Evolutionary conservation across 139 green algal genomes (phyloP), one percentile per base, ranked within the genome.

Genomic region (Tetraselmis striata): DNA sequence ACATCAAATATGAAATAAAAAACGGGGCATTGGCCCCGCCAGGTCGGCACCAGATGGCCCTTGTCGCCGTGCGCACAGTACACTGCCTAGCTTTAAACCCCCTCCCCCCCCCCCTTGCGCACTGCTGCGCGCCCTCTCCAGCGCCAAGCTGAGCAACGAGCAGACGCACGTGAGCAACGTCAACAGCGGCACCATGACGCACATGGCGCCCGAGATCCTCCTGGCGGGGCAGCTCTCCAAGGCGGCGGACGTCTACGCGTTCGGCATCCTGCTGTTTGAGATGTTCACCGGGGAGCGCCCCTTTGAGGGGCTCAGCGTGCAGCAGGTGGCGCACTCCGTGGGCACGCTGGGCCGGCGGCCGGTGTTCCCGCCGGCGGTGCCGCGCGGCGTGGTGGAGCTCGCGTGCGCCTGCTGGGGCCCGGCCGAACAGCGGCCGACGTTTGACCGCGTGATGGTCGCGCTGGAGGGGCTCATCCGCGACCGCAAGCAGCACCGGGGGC

Each of bases 241-340:
- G 23, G 76, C 78, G n/a, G 81, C 79, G 22, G 87, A 90, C 45
- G 84, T 90, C 25, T 90, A 89, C 77, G 59, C 79, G 25, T 90
- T 89, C 81, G 84, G 82, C 28, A 83, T 90, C n/a, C 26, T 90
- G 30, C 90, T 93, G 86, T 95, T 85, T 84, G 90, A 95, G 84
- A 77, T 92, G 5, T 90, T 87, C 84, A 92, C 85, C 0, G 82
- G 83, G 1, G 30, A 81, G 45, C 75, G 77, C 22, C 86, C 89
- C 0, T 93, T 91, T 84, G 29, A 77, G 23, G 77, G 82, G 29
- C 87, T 93, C 79, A 90, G 82, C 30, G 88, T 90, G 74, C 85
- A 89, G 28, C 90, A 94, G 79, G 88, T 92, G 77, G 89, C 91
- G 90, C 79, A 90, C 76, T 82, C 81, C 1, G 90, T 93, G 29